Base-by-base conservation (phyloP, 192 early-diverging fungal species). In the Dissophora ornata region DNA sequence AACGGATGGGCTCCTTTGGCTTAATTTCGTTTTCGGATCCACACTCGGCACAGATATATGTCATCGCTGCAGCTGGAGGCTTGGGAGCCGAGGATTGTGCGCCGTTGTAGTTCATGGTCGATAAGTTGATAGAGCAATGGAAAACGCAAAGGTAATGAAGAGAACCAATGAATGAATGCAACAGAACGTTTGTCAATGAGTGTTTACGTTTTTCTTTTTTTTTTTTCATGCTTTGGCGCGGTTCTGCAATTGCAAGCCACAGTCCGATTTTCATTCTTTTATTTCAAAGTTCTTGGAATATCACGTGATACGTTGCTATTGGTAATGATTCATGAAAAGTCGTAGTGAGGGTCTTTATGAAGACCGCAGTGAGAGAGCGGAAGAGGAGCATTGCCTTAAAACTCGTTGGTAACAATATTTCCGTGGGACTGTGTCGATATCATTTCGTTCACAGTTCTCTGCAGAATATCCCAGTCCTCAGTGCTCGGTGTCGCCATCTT, bases 1-100 rank as follows among this genome's bases (percentile, higher is more conserved):
- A 99, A 61, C 96, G 94, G 57, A 99, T 96, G 54, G 96, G 94
- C 80, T 99, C 97, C 64, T 89, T 85, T 34, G 95, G 95, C 71
- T 96, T 96, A 65, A 99, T 90, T 57, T 91, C 89, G 84, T 96
- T 99, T 80, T 94, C 89, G 24, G 81, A 83, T 38, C 93, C 94
- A 80, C 97, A 98, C 47, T 92, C 91, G 87, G 60, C 62, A 26
- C 62, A 69, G 46, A 79, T 70, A 32, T 70, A 70, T 56, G 62
- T 55, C 59, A 66, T 70, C 48, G 67, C 62, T 2, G 67, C 47
- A 32, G 62, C 62, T 47, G 62, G 50, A 28, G 62, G 51, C 60
- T 79, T 79, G 9, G 67, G 62, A 18, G 69, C 61, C 15, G 55
- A 41, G 47, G 66, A 57, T 38, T 79, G 66, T 22, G 36, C 44